Evolutionary conservation across 176 grass and related monocot species (phyloP), one percentile per base, ranked within the genome.

Genomic region (Raddia distichophylla): DNA sequence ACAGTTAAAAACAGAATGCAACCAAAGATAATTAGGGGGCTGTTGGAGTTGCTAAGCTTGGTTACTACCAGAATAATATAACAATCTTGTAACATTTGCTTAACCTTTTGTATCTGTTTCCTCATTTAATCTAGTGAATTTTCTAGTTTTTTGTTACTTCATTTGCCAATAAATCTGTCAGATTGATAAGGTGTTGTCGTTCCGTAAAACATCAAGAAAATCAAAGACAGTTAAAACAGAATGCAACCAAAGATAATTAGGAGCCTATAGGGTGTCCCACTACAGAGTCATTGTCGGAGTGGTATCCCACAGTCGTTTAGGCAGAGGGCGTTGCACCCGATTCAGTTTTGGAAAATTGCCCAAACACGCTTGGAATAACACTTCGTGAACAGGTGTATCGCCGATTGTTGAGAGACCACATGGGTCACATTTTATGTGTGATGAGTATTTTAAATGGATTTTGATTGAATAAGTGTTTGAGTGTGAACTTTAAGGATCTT

Each of bases 81-180:
- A 14, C 13, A 75, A 48, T 80, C 61, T 80, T 74, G 52, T 19
- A 60, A 74, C 55, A 61, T 34, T 60, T 69, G 44, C n/a, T 86
- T 55, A 67, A 74, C 43, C 42, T 83, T 13, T 37, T 17, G 3
- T 88, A 69, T 80, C 3, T 80, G 44, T 80, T 54, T 69, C 52
- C 37, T 40, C 49, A 46, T n/a, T 45, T 34, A 50, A 69, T 44
- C 59, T 52, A 56, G 13, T 66, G 58, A 15, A 32, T 27, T 67
- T 59, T 5, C 5, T 62, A 64, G 32, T 47, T 54, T 74, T 5
- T 80, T 5, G 27, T 68, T 64, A 59, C 17, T 49, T 84, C 61
- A 44, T 50, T 51, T 27, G 6, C 18, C 59, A 34, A 27, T 43
- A 49, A 5, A 62, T 71, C 34, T 32, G 3, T 63, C 19, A 7